Evolutionary conservation across 1,139 yeast species (phyloP).

Genomic region (Candida smagusa): DNA sequence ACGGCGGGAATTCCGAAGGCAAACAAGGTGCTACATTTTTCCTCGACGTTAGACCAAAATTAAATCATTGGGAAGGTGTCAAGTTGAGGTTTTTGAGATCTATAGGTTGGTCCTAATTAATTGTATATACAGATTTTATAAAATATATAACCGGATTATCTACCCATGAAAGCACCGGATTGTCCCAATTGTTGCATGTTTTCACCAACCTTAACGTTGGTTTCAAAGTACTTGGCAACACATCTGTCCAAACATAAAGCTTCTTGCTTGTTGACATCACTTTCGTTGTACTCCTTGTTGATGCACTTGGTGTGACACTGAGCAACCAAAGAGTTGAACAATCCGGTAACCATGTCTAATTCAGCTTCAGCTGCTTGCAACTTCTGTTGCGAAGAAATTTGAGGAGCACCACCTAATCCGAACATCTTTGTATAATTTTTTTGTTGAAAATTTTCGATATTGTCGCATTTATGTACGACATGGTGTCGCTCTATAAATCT

Average conservation of each 20-base stretch:
- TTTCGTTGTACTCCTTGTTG: constrained; percentile 59
- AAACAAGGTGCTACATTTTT: constrained; percentile 59
- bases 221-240: constrained; percentile 93
- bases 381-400: constrained; percentile 70
- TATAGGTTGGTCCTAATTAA: constrained; percentile 4
- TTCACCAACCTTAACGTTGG: constrained; percentile 95
- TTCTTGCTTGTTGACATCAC: constrained; percentile 81
- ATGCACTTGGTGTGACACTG: constrained; percentile 93
- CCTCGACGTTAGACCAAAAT: constrained; percentile 88
- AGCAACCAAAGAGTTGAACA: constrained; percentile 84
- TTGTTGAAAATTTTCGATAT: constrained; percentile 1
- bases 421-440: constrained; percentile 35
- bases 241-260: constrained; percentile 94
- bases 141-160: constrained; percentile 24
- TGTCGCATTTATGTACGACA: too few species aligned
- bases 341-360: constrained; percentile 93
- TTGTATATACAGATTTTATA: constrained; percentile 8
- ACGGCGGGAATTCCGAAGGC: constrained; percentile 52
- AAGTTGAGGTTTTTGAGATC: constrained; percentile 47
- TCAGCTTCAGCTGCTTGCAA: constrained; percentile 82
- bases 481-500: neutral
- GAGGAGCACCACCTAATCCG: constrained; percentile 86
- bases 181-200: constrained; percentile 76
- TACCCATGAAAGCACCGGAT: constrained; percentile 50
- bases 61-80: constrained; percentile 76